A percentile compares a stretch with the other conserved stretches of the same genome.
Conservation (phyloP, 306 rosid genomes). For the Notholithocarpus densiflorus region DNA sequence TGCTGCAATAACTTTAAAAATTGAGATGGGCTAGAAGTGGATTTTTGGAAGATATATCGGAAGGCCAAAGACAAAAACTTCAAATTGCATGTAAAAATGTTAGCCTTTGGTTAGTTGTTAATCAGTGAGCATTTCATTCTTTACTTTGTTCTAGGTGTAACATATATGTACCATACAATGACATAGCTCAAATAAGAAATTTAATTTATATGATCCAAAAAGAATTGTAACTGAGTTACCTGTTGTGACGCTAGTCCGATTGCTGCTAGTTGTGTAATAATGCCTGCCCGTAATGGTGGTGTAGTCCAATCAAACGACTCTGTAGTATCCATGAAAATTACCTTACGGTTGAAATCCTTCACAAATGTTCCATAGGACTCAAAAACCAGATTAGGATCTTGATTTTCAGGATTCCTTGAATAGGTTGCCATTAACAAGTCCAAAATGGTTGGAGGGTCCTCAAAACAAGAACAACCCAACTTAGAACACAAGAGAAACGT, state of each 20-base stretch:
- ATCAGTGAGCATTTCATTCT: no score
- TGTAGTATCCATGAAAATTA: constrained; percentile 8
- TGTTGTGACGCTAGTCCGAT: constrained; percentile 28
- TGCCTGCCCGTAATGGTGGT: constrained; percentile 26
- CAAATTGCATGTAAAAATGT: no score
- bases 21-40: neutral
- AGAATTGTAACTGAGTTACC: constrained; percentile 29
- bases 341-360: constrained; percentile 13
- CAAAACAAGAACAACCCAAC: constrained; percentile 43
- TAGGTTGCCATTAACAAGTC: constrained; percentile 16
- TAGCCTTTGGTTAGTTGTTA: neutral
- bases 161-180: neutral
- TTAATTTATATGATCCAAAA: neutral
- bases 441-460: constrained; percentile 33
- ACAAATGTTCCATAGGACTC: constrained; percentile 31
- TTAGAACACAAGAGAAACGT: constrained; percentile 53
- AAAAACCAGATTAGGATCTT: constrained; percentile 4
- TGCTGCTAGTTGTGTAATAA: constrained; percentile 34
- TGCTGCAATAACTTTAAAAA: constrained; percentile 8
- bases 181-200: neutral
- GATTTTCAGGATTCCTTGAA: neutral
- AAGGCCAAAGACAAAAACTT: neutral
- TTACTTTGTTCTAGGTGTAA: neutral
- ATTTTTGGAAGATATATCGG: no score
- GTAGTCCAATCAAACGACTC: neutral